Base-by-base conservation (phyloP, 78 protist species). In the Speleostelium caveatum region DNA sequence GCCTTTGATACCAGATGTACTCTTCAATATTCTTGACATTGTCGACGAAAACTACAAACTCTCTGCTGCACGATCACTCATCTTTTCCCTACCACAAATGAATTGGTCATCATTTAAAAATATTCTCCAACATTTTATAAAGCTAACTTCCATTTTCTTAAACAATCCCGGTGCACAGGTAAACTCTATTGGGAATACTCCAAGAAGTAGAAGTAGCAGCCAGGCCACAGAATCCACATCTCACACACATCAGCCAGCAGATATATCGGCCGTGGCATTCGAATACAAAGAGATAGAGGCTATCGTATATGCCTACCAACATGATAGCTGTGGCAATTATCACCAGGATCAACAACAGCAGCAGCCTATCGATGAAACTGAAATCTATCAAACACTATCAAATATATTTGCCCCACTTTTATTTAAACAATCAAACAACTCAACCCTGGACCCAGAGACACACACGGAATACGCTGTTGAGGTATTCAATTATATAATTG, bases 331-430 rank as follows among this genome's bases (percentile, higher is more conserved):
- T n/a, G n/a, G n/a, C n/a, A n/a, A n/a, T n/a, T n/a, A n/a, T n/a
- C n/a, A n/a, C 10, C 53, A 45, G 53, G 6, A 45, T 45, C 53
- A 45, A 45, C 53, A 45, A 45, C 10, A 45, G 10, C 10, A 45
- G 10, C n/a, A n/a, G n/a, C n/a, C n/a, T n/a, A n/a, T n/a, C 10
- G 10, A 45, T 45, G 53, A 72, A 33, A 28, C 32, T 14, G 78
- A 72, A 72, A 21, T 72, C 21, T 28, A 35, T 53, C 38, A 6
- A 38, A 65, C 22, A 36, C 12, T 71, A 2, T 26, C 77, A 51
- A 71, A 42, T 71, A 73, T 73, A n/a, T 73, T 73, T 73, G 80
- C 68, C 1, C 80, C 80, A 73, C n/a, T 73, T 2, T 58, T 73
- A 73, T 73, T 73, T 24, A 53, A 73, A 38, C 33, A 24, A 16